Conservation (phyloP, 2,329 filamentous ascomycete species). For the Ilyonectria mors-panacis region DNA sequence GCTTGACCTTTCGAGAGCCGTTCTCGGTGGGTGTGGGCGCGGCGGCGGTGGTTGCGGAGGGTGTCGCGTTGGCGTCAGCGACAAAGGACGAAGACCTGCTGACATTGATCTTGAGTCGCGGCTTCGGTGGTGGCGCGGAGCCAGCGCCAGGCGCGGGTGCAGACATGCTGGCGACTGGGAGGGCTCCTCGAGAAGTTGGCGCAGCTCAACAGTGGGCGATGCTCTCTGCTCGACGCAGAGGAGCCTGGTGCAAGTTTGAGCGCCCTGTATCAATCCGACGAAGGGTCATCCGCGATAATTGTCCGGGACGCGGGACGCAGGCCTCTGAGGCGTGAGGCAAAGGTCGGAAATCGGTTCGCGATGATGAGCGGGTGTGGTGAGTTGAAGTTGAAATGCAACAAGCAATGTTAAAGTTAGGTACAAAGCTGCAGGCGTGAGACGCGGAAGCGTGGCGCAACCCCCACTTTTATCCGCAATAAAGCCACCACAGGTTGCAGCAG, state of each 20-base stretch:
- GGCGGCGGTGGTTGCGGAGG: slow-evolving; percentile 24
- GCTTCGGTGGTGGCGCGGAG: slow-evolving; percentile 52
- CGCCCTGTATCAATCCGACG: not conserved
- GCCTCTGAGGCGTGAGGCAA: not conserved
- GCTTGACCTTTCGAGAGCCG: slow-evolving; percentile 57
- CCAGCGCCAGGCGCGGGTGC: slow-evolving; percentile 44
- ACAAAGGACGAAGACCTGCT: slow-evolving; percentile 55
- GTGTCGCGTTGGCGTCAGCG: slow-evolving; percentile 39
- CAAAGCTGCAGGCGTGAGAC: slow-evolving; percentile 3
- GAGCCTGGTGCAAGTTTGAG: slow-evolving; percentile 1
- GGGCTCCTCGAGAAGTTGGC: slow-evolving; percentile 10
- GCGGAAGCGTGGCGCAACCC: slow-evolving; percentile 21
- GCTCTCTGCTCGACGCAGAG: slow-evolving; percentile 25
- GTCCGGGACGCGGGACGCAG: not conserved
- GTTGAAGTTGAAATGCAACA: not conserved
- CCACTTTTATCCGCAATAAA: slow-evolving; percentile 30
- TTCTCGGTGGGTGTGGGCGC: slow-evolving; percentile 50
- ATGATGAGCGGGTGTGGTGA: not conserved
- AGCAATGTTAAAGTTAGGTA: slow-evolving; percentile 12
- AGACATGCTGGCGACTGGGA: slow-evolving; percentile 48
- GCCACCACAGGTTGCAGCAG: slow-evolving; percentile 14
- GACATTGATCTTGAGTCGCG: slow-evolving; percentile 58
- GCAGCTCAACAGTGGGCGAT: slow-evolving; percentile 16
- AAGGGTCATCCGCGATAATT: not conserved
- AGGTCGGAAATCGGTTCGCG: not conserved